phyloP scores from a whole-genome alignment of 306 rosid genomes.

The Dalbergia cochinchinensis region DNA sequence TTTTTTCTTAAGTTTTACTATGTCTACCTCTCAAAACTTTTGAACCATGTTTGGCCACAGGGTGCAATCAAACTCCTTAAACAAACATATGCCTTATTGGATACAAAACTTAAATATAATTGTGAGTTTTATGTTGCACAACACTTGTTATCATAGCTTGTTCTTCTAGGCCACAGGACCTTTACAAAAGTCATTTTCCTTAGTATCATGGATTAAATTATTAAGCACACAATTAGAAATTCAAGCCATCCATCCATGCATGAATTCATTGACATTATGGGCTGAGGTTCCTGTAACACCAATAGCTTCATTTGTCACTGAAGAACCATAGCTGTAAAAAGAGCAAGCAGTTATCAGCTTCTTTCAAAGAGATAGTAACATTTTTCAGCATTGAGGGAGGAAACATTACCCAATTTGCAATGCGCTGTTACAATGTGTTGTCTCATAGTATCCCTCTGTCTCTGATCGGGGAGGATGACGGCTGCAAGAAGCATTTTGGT shows the following conservation, averaged over 20 bases:
- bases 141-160: slow-evolving; percentile 38
- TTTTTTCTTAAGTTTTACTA: too few species aligned
- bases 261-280: slow-evolving; percentile 44
- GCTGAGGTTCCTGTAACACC: slow-evolving; percentile 54
- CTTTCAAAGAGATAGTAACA: neutral
- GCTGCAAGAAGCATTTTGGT: slow-evolving; percentile 53
- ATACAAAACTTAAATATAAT: neutral
- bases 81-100: slow-evolving; percentile 41
- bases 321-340: slow-evolving; percentile 47
- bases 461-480: slow-evolving; percentile 54
- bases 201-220: slow-evolving; percentile 7
- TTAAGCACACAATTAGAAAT: neutral
- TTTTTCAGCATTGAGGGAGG: neutral
- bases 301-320: slow-evolving; percentile 41
- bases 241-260: slow-evolving; percentile 62
- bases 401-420: slow-evolving; percentile 64
- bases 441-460: slow-evolving; percentile 47
- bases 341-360: slow-evolving; percentile 11
- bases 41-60: too few species aligned
- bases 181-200: slow-evolving; percentile 28
- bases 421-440: slow-evolving; percentile 51
- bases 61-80: slow-evolving; percentile 15
- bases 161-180: slow-evolving; percentile 40
- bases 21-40: too few species aligned
- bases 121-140: slow-evolving; percentile 26